These are phyloP conservation scores for Daphne laureola DNA, from an alignment of 441 rosid species.

Conservation along the genomic window DNA sequence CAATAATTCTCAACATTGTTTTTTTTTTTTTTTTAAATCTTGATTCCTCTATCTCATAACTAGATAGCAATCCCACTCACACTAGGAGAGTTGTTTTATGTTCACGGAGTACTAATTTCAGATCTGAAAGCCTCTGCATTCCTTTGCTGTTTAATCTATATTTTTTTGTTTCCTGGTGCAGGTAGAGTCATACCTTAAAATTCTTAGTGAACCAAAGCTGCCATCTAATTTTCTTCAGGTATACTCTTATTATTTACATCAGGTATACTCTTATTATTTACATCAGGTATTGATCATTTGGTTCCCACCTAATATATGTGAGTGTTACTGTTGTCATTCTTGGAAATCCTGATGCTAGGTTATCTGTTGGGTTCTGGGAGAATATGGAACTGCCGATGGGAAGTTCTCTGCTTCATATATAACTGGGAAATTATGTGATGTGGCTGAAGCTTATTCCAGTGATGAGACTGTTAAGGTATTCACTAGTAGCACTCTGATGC, in stretches of 20 bases:
- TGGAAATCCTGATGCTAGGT: constrained; percentile 44
- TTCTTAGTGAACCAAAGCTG: constrained; percentile 91
- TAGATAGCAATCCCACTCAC: no score
- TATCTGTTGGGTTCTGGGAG: constrained; percentile 95
- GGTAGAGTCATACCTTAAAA: constrained; percentile 90
- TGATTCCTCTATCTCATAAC: no score
- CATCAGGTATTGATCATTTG: constrained; percentile 9
- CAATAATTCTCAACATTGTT: no score
- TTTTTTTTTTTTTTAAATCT: no score
- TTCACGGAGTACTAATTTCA: no score
- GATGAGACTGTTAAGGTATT: constrained; percentile 89
- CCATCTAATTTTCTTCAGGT: constrained; percentile 94
- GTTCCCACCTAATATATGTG: constrained; percentile 4
- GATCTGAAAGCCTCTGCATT: not conserved
- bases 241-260: constrained; percentile 13
- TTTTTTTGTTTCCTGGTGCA: constrained; percentile 21
- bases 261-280: constrained; percentile 12
- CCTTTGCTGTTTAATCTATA: constrained; percentile 9
- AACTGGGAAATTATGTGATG: constrained; percentile 85
- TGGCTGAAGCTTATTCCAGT: constrained; percentile 89
- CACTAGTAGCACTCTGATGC: not conserved
- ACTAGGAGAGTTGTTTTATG: no score
- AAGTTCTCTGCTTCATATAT: constrained; percentile 76
- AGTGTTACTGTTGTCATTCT: constrained; percentile 9
- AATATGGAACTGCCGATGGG: constrained; percentile 87